Base-by-base conservation (phyloP, 2,329 filamentous ascomycete genomes). In the Neodidymelliopsis sp. region DNA sequence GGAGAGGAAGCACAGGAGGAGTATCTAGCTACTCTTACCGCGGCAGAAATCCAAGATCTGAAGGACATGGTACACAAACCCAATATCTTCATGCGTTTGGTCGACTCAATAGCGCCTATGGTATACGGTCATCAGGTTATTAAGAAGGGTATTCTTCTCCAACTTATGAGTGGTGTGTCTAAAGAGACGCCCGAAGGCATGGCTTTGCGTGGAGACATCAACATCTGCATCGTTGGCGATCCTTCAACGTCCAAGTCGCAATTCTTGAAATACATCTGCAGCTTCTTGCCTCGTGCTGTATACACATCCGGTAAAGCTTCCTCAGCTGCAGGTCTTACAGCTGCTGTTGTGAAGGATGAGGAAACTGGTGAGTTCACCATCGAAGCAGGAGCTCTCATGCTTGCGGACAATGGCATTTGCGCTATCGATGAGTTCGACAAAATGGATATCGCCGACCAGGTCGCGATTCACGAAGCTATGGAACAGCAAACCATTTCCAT, bases 401-500 rank as follows among this genome's bases (percentile, higher is more conserved):
- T 99, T 53, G 94, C 94, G 16, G 84, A 97, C 67, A 97, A 96
- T 60, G 94, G 94, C 43, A 95, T 97, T 64, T 99, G 94, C 74
- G 92, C 91, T 51, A 99, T 99, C 70, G 94, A 99, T 70, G 94
- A 99, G 72, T 99, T 99, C 64, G 94, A 99, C 84, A 99, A 99
- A 79, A 99, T 99, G 94, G 94, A 99, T 66, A 89, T 99, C 54
- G 86, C 79, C 41, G 94, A 99, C 72, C 94, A 99, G 77, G 94
- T 99, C 45, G 94, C 94, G 59, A 99, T 99, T 67, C 94, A 99
- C 82, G 94, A 99, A 84, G 94, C 94, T 51, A 99, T 99, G 94
- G 94, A 99, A 83, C 94, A 99, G 79, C 94, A 99, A 76, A 99
- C 94, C 4, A 99, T 99, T 59, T 97, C 91, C 7, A 99, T 99